Percentiles rank a stretch among this genome's conserved stretches.
Evolutionary conservation across 169 alveolate genomes (phyloP).

Genomic region (Babesia ovata): DNA sequence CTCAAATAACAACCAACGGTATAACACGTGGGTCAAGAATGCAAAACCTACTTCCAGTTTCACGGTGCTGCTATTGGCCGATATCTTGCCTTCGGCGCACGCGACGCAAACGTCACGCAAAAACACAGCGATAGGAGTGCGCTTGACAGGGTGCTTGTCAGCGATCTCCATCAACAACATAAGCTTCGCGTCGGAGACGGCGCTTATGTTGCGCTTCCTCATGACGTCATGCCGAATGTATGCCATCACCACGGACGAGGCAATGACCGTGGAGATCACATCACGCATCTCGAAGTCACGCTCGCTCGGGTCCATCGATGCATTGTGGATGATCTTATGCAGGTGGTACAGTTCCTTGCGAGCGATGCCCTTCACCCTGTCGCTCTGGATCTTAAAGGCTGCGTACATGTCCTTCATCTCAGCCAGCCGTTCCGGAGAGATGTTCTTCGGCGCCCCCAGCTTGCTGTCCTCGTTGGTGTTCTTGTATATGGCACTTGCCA

Average conservation of each 20-base stretch:
- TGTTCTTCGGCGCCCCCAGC: slow-evolving; percentile 66
- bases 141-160: slow-evolving; percentile 63
- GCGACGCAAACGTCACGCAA: slow-evolving; percentile 55
- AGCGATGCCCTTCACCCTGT: slow-evolving; percentile 45
- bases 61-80: slow-evolving; percentile 29
- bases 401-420: slow-evolving; percentile 67
- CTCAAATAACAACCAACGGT: not conserved
- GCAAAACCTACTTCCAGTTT: slow-evolving; percentile 1
- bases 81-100: slow-evolving; percentile 51
- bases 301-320: slow-evolving; percentile 20
- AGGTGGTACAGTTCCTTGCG: slow-evolving; percentile 60
- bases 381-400: slow-evolving; percentile 48
- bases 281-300: slow-evolving; percentile 58
- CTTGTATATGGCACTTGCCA: slow-evolving; percentile 67
- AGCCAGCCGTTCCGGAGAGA: slow-evolving; percentile 48
- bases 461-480: slow-evolving; percentile 56
- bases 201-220: slow-evolving; percentile 29
- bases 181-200: slow-evolving; percentile 44
- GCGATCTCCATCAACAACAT: slow-evolving; percentile 63
- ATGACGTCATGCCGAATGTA: slow-evolving; percentile 50
- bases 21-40: not conserved
- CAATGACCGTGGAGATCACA: slow-evolving; percentile 45
- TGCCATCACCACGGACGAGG: slow-evolving; percentile 59
- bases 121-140: slow-evolving; percentile 40
- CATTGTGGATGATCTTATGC: slow-evolving; percentile 46